Base-by-base conservation (phyloP, 108 stramenopile genomes). In the Stephanodiscus triporus region DNA sequence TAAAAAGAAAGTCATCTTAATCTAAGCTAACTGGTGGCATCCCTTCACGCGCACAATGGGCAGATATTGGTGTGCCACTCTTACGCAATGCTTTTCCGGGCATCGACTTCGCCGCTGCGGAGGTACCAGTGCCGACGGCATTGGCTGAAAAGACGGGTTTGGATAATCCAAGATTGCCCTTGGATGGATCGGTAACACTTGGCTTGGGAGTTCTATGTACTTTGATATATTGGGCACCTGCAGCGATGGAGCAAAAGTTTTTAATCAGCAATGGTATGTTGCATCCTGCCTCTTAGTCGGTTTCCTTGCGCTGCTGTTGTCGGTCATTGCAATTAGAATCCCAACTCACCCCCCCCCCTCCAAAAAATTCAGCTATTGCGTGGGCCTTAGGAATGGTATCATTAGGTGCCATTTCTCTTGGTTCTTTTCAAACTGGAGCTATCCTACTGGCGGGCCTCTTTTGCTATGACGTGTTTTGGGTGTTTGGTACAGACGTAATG, bases 391-490 rank as follows among this genome's bases (percentile, higher is more conserved):
- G 78, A 38, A 83, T 87, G 55, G 72, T 72, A 0, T 72, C 71
- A 9, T 38, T 68, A 26, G 79, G 68, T 20, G 71, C 79, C n/a
- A 80, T 84, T 58, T 45, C 76, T 23, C 78, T 87, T 66, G 72
- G 81, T 14, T 74, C 77, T 30, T 82, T 75, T 24, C 50, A 81
- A 30, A 84, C 85, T 26, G 88, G 83, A 14, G 72, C 79, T 16
- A 49, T 88, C 19, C 50, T 88, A 16, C 63, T 88, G 42, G 81
- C 59, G 24, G 88, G 88, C 14, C 66, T 88, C 17, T 88, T 88
- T 58, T 73, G 78, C 57, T 88, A 88, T 76, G 88, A 88, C 63
- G 82, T 88, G 1, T 88, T 82, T 72, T 87, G 85, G 84, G 86
- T 87, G 49, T 73, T 73, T 38, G 73, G 73, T 7, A 65, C 73